Conservation (phyloP, 1,284 basidiomycete species). For the Leccinum pachyderme region DNA sequence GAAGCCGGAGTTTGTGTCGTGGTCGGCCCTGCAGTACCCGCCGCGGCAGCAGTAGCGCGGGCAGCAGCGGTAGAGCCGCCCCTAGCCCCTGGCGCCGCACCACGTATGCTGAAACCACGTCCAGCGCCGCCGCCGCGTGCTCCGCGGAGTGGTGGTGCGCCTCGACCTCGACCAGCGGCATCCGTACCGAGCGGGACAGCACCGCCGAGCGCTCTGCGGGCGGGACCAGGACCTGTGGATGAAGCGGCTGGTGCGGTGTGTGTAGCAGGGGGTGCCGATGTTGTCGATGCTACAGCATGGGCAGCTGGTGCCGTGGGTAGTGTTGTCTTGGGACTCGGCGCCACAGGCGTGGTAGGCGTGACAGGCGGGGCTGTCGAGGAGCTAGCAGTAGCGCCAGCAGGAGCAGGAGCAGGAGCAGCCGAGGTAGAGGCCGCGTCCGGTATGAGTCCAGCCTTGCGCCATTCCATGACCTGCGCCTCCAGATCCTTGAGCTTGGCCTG, state of each 20-base stretch:
- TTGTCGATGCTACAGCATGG: slow-evolving; percentile 19
- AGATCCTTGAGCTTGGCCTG: slow-evolving; percentile 63
- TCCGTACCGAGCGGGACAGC: slow-evolving; percentile 25
- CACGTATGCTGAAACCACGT: slow-evolving; percentile 39
- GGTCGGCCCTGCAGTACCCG: not conserved
- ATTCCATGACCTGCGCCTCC: slow-evolving; percentile 58
- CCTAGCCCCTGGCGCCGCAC: slow-evolving; percentile 35
- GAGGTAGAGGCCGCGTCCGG: slow-evolving; percentile 25
- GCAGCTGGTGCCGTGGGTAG: slow-evolving; percentile 16
- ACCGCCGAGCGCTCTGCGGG: slow-evolving; percentile 28
- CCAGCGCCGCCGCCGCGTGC: slow-evolving; percentile 21
- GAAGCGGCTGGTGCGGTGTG: slow-evolving; percentile 10
- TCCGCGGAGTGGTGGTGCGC: slow-evolving; percentile 32
- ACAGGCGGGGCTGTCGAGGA: slow-evolving; percentile 13
- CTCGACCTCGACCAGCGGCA: slow-evolving; percentile 33
- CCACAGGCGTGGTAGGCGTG: slow-evolving; percentile 25
- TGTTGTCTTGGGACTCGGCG: slow-evolving; percentile 16
- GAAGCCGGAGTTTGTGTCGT: not conserved
- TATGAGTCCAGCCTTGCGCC: slow-evolving; percentile 49
- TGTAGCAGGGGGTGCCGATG: slow-evolving; percentile 6
- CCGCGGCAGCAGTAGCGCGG: not conserved
- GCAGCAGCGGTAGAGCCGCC: not conserved
- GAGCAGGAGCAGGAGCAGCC: slow-evolving; percentile 20
- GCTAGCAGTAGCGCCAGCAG: slow-evolving; percentile 19
- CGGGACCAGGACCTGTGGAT: slow-evolving; percentile 6